Conservation (phyloP, 108 stramenopile genomes). For the Cyclostephanos tholiformis region DNA sequence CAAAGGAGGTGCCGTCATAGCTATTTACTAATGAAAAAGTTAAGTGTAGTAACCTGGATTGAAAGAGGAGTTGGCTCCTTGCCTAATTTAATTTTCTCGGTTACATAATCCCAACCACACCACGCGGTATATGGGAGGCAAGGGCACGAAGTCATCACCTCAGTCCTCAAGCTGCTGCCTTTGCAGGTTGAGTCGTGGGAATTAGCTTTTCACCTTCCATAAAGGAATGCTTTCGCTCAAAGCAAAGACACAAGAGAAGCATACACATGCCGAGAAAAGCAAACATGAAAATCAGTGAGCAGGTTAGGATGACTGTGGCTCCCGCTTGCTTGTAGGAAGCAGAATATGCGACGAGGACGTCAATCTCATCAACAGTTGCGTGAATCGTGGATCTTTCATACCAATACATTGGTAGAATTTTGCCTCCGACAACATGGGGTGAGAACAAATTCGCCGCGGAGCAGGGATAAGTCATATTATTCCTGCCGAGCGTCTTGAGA, state of each 20-base stretch:
- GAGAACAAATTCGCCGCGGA: constrained; percentile 57
- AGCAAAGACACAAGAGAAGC: constrained; percentile 44
- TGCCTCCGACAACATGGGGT: constrained; percentile 56
- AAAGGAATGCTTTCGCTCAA: constrained; percentile 38
- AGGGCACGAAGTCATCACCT: background rate
- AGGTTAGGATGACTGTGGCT: constrained; percentile 18
- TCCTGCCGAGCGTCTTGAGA: constrained; percentile 34
- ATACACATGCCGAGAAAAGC: constrained; percentile 36
- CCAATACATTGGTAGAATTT: constrained; percentile 31
- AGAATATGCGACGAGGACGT: constrained; percentile 29
- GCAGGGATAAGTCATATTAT: constrained; percentile 44
- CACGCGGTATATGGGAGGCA: background rate
- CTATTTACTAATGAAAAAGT: background rate
- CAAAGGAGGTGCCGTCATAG: too few species aligned
- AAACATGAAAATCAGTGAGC: constrained; percentile 2
- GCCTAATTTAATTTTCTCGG: background rate
- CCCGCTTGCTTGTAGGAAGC: constrained; percentile 23
- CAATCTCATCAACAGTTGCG: constrained; percentile 43
- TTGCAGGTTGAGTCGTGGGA: background rate
- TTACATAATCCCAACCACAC: background rate
- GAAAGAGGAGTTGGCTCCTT: background rate
- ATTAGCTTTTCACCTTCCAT: constrained; percentile 15
- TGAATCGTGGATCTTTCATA: constrained; percentile 4
- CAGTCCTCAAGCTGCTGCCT: constrained; percentile 4
- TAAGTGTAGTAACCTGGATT: background rate